Conservation (phyloP, 208 protist species). For the Acanthamoeba sp. region DNA sequence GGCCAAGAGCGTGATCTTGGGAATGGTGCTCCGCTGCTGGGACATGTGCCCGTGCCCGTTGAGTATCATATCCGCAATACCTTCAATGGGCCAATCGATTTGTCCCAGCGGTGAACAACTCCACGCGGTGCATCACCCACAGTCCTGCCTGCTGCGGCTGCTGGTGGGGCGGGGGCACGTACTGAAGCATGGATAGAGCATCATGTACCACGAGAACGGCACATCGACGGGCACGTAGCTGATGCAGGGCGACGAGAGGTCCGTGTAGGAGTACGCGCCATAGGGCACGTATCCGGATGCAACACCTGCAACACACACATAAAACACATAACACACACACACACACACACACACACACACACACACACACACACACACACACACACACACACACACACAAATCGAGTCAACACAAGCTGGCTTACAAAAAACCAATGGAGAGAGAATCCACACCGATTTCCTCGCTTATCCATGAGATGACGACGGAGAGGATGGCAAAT, state of each 20-base stretch:
- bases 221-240: constrained; percentile 63
- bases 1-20: neutral
- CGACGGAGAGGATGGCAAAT: neutral
- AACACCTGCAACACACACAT: neutral
- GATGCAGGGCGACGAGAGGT: constrained; percentile 14
- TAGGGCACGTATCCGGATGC: constrained; percentile 1
- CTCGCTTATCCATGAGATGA: constrained; percentile 23
- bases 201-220: constrained; percentile 74
- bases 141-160: neutral
- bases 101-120: neutral
- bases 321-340: too few relatives aligned
- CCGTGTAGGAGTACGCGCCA: constrained; percentile 23
- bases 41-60: constrained; percentile 49
- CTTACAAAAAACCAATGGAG: too few relatives aligned
- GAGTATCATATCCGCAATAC: constrained; percentile 12
- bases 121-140: too few relatives aligned
- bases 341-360: neutral
- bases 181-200: constrained; percentile 73
- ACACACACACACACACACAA: too few relatives aligned
- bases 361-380: too few relatives aligned
- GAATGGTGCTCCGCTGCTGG: neutral
- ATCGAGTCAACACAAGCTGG: too few relatives aligned
- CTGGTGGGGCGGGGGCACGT: neutral
- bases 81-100: too few relatives aligned
- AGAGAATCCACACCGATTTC: too few relatives aligned